A percentile compares a stretch with the other conserved stretches of the same genome.
Evolutionary conservation across 179 eudicot species (phyloP).

Genomic region (Spergularia azorica): DNA sequence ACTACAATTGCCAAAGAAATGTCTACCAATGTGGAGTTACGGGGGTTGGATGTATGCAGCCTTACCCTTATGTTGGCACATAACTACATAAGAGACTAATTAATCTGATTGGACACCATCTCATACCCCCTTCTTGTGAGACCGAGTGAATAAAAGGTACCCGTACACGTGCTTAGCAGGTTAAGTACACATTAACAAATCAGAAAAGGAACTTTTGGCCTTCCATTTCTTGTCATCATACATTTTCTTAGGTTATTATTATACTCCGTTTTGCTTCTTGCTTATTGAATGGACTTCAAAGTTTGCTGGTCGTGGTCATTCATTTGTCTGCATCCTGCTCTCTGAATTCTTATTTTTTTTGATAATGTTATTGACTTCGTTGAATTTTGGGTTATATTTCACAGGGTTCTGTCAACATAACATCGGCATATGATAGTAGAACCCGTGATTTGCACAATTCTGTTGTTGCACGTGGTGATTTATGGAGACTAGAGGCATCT

Average conservation of each 20-base stretch:
- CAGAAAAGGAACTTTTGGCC: not conserved
- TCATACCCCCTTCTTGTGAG: not conserved
- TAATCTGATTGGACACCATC: not conserved
- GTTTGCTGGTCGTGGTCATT: not conserved
- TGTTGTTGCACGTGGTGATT: constrained; percentile 84
- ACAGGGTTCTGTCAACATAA: constrained; percentile 72
- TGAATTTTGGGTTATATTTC: not conserved
- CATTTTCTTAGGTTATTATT: not conserved
- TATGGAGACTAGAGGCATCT: constrained; percentile 95
- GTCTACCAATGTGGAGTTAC: too few species aligned
- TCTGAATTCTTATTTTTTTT: not conserved
- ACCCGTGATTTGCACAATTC: constrained; percentile 74
- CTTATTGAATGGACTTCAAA: not conserved
- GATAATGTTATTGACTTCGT: not conserved
- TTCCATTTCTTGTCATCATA: not conserved
- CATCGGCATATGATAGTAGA: constrained; percentile 88
- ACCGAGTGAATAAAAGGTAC: not conserved
- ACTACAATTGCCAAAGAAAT: too few species aligned
- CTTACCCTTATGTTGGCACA: too few species aligned
- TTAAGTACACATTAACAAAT: not conserved
- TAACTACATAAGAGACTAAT: not conserved
- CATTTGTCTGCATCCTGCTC: not conserved
- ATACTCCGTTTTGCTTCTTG: not conserved
- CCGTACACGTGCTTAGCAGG: not conserved
- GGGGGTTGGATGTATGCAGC: too few species aligned